phyloP scores from a whole-genome alignment of 768 basidiomycete species.

The Lactarius deliciosus region DNA sequence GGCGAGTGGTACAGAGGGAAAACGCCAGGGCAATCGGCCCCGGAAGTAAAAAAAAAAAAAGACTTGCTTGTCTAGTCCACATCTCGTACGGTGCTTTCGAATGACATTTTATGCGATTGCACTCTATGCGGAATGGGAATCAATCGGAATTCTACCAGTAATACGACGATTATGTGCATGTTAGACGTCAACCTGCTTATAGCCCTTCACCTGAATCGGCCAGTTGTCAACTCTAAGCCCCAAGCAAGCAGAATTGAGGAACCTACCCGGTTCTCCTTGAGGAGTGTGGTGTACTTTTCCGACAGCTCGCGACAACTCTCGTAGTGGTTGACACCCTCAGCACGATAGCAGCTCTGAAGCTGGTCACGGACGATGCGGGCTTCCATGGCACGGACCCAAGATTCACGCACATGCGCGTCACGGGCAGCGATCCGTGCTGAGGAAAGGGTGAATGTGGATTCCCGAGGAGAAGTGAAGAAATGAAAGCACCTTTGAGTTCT shows the following conservation, averaged over 20 bases:
- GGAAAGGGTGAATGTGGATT: neutral
- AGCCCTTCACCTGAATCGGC: conserved; percentile 71
- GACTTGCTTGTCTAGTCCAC: conserved; percentile 21
- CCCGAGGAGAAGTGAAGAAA: neutral
- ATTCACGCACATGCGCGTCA: conserved; percentile 80
- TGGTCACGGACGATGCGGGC: conserved; percentile 84
- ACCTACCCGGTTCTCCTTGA: conserved; percentile 77
- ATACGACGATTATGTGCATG: neutral
- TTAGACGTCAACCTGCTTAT: conserved; percentile 70
- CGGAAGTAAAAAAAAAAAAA: conserved; percentile 54
- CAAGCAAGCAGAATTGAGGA: conserved; percentile 6
- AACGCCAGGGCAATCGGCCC: conserved; percentile 41
- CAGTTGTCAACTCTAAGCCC: conserved; percentile 1
- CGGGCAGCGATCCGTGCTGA: conserved; percentile 65
- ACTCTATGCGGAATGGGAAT: neutral
- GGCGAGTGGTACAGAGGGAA: conserved; percentile 57
- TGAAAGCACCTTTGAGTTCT: conserved; percentile 52
- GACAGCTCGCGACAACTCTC: conserved; percentile 86
- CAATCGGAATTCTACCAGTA: conserved; percentile 3
- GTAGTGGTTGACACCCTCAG: conserved; percentile 90
- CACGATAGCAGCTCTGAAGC: conserved; percentile 83
- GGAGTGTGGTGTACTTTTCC: conserved; percentile 77
- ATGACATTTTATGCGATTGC: conserved; percentile 4
- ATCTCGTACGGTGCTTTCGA: neutral
- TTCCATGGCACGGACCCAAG: conserved; percentile 95